These are phyloP conservation scores for Rubroboletus pulcherrimus DNA, from an alignment of 768 basidiomycete species.

Conservation along the genomic window DNA sequence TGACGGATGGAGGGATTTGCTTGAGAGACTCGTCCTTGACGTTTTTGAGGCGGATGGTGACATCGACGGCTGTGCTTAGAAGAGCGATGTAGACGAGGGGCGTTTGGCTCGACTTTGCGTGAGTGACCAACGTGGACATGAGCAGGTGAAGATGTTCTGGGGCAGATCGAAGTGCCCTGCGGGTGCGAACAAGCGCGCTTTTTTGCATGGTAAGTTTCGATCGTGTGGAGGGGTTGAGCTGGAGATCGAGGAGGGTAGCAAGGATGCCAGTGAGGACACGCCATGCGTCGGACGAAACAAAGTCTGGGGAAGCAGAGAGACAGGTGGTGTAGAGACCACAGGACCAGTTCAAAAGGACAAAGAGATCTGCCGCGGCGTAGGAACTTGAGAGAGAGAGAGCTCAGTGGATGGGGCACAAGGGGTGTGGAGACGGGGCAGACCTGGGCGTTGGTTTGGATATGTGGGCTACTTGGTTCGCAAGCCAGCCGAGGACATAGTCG, in stretches of 20 bases:
- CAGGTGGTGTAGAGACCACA: slow-evolving; percentile 58
- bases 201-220: slow-evolving; percentile 59
- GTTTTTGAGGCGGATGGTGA: slow-evolving; percentile 63
- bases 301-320: slow-evolving; percentile 41
- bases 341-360: slow-evolving; percentile 70
- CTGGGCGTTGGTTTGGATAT: slow-evolving; percentile 53
- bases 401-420: not conserved
- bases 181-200: slow-evolving; percentile 54
- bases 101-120: slow-evolving; percentile 46
- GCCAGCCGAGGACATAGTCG: slow-evolving; percentile 75
- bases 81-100: slow-evolving; percentile 46
- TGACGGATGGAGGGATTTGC: slow-evolving; percentile 43
- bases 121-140: slow-evolving; percentile 50
- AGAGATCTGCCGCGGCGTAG: slow-evolving; percentile 57
- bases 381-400: slow-evolving; percentile 32
- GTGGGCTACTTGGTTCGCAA: slow-evolving; percentile 60
- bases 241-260: slow-evolving; percentile 55
- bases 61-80: slow-evolving; percentile 66
- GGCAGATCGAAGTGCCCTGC: slow-evolving; percentile 68
- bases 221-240: slow-evolving; percentile 48
- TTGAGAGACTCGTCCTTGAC: slow-evolving; percentile 41
- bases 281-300: slow-evolving; percentile 48
- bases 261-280: slow-evolving; percentile 50
- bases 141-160: slow-evolving; percentile 45
- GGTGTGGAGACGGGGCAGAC: slow-evolving; percentile 38